phyloP scores from a whole-genome alignment of 1,284 basidiomycete species.

The Neonothopanus nambi region DNA sequence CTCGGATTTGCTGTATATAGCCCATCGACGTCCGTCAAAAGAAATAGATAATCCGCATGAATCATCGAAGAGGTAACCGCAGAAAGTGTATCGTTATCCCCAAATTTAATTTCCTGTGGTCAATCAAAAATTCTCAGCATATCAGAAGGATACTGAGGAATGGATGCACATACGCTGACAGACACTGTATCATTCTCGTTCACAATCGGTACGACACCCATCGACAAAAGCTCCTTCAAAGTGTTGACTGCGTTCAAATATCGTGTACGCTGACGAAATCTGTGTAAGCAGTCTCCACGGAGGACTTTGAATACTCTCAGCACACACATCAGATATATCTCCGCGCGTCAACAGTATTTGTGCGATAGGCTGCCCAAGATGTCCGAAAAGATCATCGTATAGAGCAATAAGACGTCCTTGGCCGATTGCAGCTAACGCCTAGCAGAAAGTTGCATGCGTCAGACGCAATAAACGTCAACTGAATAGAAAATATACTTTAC shows the following conservation, averaged over 20 bases:
- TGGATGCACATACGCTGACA: constrained; percentile 73
- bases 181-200: constrained; percentile 98
- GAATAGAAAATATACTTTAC: constrained; percentile 34
- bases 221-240: constrained; percentile 81
- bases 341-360: constrained; percentile 93
- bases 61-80: constrained; percentile 97
- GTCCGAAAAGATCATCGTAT: constrained; percentile 95
- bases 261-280: constrained; percentile 68
- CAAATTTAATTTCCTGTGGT: constrained; percentile 99
- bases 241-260: constrained; percentile 96
- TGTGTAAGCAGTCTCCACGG: constrained; percentile 23
- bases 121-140: neutral
- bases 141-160: neutral
- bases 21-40: constrained; percentile 96
- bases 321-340: constrained; percentile 92
- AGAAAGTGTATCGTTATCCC: constrained; percentile 97
- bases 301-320: constrained; percentile 12
- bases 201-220: constrained; percentile 93
- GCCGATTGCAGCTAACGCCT: constrained; percentile 96
- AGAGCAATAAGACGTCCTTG: constrained; percentile 95
- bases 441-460: constrained; percentile 13
- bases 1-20: constrained; percentile 95
- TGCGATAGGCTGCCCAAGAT: constrained; percentile 92
- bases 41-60: constrained; percentile 95
- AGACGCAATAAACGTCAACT: constrained; percentile 9